A percentile compares a stretch with the other conserved stretches of the same genome.
phyloP scores from a whole-genome alignment of 2,329 filamentous ascomycete genomes.

The Scortechinia acanthostroma region DNA sequence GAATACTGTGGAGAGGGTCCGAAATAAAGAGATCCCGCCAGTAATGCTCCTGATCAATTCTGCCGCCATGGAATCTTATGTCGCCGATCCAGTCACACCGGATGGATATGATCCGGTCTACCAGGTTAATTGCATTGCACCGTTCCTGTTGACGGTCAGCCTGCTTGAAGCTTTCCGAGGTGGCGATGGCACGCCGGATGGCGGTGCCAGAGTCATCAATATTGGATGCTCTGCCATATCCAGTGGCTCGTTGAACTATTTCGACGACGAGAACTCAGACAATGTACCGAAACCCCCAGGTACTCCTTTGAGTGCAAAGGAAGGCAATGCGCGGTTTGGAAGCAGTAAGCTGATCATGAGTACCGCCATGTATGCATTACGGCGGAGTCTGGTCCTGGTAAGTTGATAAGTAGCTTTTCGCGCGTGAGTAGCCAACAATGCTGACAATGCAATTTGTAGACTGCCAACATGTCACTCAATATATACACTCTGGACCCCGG shows the following conservation, averaged over 20 bases:
- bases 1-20: constrained; percentile 19
- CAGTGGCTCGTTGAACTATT: constrained; percentile 19
- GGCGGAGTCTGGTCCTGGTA: constrained; percentile 20
- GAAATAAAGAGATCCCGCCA: constrained; percentile 20
- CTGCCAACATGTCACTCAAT: constrained; percentile 20
- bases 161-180: constrained; percentile 23
- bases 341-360: constrained; percentile 23
- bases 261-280: constrained; percentile 15
- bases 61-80: constrained; percentile 19
- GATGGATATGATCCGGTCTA: constrained; percentile 24
- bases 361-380: constrained; percentile 22
- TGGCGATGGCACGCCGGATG: constrained; percentile 16
- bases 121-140: constrained; percentile 23
- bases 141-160: constrained; percentile 21
- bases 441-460: constrained; percentile 12
- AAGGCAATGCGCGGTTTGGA: constrained; percentile 17
- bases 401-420: constrained; percentile 3
- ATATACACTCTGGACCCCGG: constrained; percentile 24
- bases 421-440: constrained; percentile 4
- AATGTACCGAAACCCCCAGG: constrained; percentile 12
- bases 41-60: constrained; percentile 20
- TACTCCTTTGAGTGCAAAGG: constrained; percentile 15
- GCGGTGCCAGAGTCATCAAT: constrained; percentile 21
- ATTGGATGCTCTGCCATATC: constrained; percentile 20
- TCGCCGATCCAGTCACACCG: constrained; percentile 16